A percentile compares a stretch with the other conserved stretches of the same genome.
phyloP scores from a whole-genome alignment of 805 yeast species.

The Jamesozyma gamospora region DNA sequence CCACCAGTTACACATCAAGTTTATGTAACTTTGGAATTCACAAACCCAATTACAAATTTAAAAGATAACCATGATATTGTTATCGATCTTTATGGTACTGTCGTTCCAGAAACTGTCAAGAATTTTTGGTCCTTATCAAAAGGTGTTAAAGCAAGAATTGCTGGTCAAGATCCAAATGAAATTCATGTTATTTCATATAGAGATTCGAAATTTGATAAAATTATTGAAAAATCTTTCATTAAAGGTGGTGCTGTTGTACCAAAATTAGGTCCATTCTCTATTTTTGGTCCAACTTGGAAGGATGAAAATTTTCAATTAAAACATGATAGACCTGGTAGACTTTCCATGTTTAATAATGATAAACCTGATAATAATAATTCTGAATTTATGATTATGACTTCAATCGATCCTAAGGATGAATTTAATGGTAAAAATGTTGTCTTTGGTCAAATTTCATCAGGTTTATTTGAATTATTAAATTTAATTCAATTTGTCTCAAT shows the following conservation, averaged over 20 bases:
- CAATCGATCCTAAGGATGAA: slow-evolving; percentile 34
- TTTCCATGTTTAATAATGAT: slow-evolving; percentile 69
- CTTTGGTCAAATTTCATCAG: slow-evolving; percentile 66
- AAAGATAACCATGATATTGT: slow-evolving; percentile 29
- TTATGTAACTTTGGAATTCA: slow-evolving; percentile 20
- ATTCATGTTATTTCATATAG: slow-evolving; percentile 35
- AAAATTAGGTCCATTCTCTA: slow-evolving; percentile 73
- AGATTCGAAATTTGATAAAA: slow-evolving; percentile 60
- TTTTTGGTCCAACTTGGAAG: slow-evolving; percentile 60
- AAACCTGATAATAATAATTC: slow-evolving; percentile 52
- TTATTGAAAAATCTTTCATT: slow-evolving; percentile 64
- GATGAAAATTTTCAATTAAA: slow-evolving; percentile 68
- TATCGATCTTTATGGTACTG: slow-evolving; percentile 55
- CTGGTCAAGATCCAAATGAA: slow-evolving; percentile 19
- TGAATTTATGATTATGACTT: slow-evolving; percentile 61
- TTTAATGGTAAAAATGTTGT: slow-evolving; percentile 62
- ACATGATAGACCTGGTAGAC: slow-evolving; percentile 58
- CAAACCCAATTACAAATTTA: slow-evolving; percentile 11
- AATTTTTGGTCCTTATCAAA: slow-evolving; percentile 47
- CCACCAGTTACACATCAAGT: slow-evolving; percentile 27
- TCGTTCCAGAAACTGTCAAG: slow-evolving; percentile 51
- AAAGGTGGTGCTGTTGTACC: slow-evolving; percentile 84
- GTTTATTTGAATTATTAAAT: slow-evolving; percentile 48
- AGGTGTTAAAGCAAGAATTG: slow-evolving; percentile 31
- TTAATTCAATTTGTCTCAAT: slow-evolving; percentile 49